Evolutionary conservation across 2,329 filamentous ascomycete genomes (phyloP).

Genomic region (Pseudopyrenochaeta lycopersici): DNA sequence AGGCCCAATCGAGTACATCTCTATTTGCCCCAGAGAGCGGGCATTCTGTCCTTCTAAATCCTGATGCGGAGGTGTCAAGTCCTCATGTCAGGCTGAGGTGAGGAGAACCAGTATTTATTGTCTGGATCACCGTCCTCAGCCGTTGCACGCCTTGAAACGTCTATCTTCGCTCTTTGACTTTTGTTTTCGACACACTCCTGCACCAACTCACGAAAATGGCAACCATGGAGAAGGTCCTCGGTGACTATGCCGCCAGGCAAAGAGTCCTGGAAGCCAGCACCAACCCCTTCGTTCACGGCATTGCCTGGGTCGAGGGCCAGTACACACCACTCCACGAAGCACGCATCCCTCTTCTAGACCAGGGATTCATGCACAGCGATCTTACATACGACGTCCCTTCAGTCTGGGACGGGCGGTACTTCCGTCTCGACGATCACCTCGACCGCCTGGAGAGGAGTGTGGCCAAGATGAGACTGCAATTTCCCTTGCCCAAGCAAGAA

Average conservation of each 20-base stretch:
- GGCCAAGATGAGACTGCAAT: constrained; percentile 55
- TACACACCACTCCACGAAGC: constrained; percentile 57
- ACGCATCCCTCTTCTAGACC: constrained; percentile 60
- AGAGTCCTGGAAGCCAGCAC: constrained; percentile 42
- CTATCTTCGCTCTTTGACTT: too few species aligned
- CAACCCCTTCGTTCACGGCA: constrained; percentile 54
- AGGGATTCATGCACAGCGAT: constrained; percentile 63
- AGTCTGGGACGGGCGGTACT: constrained; percentile 63
- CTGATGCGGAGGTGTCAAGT: too few species aligned
- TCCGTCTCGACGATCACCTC: constrained; percentile 62
- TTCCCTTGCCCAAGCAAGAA: constrained; percentile 54
- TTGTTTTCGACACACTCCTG: too few species aligned
- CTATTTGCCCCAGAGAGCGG: too few species aligned
- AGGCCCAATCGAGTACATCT: too few species aligned
- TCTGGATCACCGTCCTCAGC: too few species aligned
- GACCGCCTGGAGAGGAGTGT: constrained; percentile 56
- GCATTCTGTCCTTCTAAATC: too few species aligned
- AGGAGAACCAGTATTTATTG: too few species aligned
- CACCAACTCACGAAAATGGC: too few species aligned
- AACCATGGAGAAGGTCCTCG: constrained; percentile 56
- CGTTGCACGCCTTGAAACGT: too few species aligned
- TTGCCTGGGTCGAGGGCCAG: constrained; percentile 59
- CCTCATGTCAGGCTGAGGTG: too few species aligned
- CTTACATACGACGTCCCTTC: constrained; percentile 63
- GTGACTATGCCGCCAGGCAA: constrained; percentile 47